Evolutionary conservation across 1,139 yeast species (phyloP).

Genomic region (Blastobotrys raffinosifermentans): DNA sequence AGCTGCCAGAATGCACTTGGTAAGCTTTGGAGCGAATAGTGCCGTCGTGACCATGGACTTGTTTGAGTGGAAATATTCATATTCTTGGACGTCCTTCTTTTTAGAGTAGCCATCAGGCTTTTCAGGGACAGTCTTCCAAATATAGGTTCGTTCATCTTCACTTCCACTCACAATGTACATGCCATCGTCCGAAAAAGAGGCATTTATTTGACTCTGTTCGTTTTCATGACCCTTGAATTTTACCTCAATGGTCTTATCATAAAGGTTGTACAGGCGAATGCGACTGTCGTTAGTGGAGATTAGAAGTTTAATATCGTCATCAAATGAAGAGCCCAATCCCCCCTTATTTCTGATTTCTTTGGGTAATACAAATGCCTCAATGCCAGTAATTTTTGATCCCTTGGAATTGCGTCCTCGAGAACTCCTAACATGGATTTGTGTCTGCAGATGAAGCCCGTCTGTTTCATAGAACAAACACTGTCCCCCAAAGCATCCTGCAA

Average conservation of each 20-base stretch:
- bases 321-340: constrained; percentile 12
- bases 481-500: constrained; percentile 83
- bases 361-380: constrained; percentile 24
- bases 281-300: constrained; percentile 74
- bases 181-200: constrained; percentile 54
- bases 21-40: constrained; percentile 68
- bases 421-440: constrained; percentile 50
- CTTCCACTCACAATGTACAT: constrained; percentile 40
- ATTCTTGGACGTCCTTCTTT: constrained; percentile 29
- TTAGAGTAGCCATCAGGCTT: constrained; percentile 14
- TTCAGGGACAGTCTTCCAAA: constrained; percentile 43
- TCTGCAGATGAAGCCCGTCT: constrained; percentile 51
- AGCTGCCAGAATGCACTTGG: constrained; percentile 57
- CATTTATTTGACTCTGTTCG: constrained; percentile 64
- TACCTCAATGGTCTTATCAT: constrained; percentile 53
- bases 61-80: constrained; percentile 72
- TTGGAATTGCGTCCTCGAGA: constrained; percentile 32
- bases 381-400: constrained; percentile 34
- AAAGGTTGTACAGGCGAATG: constrained; percentile 57
- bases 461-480: constrained; percentile 58
- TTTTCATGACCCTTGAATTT: constrained; percentile 71
- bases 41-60: constrained; percentile 70
- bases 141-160: constrained; percentile 47
- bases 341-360: too few relatives aligned
- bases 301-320: constrained; percentile 26